Evolutionary conservation across 1,284 basidiomycete species (phyloP).

Genomic region (Leccinum fallax): DNA sequence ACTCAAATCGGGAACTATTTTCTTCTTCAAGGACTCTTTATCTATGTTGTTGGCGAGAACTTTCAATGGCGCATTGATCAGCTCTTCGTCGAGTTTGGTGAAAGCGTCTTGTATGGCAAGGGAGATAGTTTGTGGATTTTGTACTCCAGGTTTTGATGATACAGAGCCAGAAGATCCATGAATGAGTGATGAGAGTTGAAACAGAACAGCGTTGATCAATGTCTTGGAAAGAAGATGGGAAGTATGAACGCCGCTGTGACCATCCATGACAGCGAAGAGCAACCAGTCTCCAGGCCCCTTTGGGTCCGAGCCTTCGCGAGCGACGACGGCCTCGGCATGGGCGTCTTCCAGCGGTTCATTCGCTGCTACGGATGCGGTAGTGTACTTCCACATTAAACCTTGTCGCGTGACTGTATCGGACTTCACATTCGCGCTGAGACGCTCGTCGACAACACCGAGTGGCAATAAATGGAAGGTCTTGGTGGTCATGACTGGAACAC

Average conservation of each 20-base stretch:
- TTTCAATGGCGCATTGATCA: conserved; percentile 77
- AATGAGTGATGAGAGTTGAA: conserved; percentile 68
- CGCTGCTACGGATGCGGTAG: conserved; percentile 77
- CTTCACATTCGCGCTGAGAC: conserved; percentile 59
- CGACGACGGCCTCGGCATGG: conserved; percentile 71
- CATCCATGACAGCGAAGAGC: conserved; percentile 92
- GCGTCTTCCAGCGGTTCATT: conserved; percentile 94
- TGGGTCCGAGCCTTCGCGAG: conserved; percentile 58
- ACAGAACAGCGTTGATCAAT: conserved; percentile 84
- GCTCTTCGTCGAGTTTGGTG: conserved; percentile 75
- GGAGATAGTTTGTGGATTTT: conserved; percentile 65
- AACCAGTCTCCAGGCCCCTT: conserved; percentile 69
- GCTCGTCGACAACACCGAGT: conserved; percentile 55
- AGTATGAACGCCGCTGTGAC: conserved; percentile 83
- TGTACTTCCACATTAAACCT: conserved; percentile 69
- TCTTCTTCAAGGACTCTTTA: conserved; percentile 50
- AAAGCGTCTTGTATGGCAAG: conserved; percentile 81
- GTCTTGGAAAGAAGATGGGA: conserved; percentile 83
- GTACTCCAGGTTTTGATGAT: conserved; percentile 32
- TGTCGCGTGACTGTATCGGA: conserved; percentile 47
- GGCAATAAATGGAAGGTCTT: conserved; percentile 61
- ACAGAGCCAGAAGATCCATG: conserved; percentile 43
- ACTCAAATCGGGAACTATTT: conserved; percentile 66
- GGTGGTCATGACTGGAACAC: conserved; percentile 55
- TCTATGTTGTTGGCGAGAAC: conserved; percentile 64